Conservation (phyloP, 75 land plant genomes). For the Pinus tabuliformis region DNA sequence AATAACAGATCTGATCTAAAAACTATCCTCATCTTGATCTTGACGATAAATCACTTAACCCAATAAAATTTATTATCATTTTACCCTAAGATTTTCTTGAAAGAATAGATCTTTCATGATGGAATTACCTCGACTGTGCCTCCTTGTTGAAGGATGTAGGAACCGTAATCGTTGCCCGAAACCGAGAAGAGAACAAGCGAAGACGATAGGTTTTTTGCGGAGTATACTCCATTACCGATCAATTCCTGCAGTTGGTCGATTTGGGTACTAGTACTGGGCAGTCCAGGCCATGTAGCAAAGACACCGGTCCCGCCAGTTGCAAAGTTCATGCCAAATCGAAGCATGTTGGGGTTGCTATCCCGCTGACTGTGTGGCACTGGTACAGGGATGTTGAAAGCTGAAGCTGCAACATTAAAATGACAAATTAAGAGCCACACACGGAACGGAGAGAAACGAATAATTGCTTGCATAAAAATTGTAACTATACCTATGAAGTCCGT, state of each 20-base stretch:
- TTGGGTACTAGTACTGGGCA: conserved; percentile 17
- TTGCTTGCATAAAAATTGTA: no score
- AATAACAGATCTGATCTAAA: no score
- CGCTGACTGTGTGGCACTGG: conserved; percentile 34
- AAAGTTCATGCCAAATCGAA: conserved; percentile 22
- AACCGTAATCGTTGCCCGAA: conserved; percentile 27
- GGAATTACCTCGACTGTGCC: neutral
- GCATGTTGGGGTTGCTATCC: neutral
- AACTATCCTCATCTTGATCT: no score
- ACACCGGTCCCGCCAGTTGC: conserved; percentile 26
- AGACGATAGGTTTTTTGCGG: neutral
- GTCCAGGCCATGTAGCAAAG: conserved; percentile 7
- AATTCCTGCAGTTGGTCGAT: conserved; percentile 14
- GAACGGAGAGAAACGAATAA: neutral
- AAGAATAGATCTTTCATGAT: no score
- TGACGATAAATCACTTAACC: no score
- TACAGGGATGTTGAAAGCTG: conserved; percentile 21
- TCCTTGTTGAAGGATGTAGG: neutral
- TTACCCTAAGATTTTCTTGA: no score
- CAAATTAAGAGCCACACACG: no score
- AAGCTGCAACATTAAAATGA: conserved; percentile 11
- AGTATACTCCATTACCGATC: neutral
- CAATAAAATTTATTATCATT: no score
- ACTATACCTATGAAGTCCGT: conserved; percentile 52
- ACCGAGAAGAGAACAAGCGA: conserved; percentile 22